phyloP scores from a whole-genome alignment of 169 alveolate species.

The Cryptosporidium andersoni region DNA sequence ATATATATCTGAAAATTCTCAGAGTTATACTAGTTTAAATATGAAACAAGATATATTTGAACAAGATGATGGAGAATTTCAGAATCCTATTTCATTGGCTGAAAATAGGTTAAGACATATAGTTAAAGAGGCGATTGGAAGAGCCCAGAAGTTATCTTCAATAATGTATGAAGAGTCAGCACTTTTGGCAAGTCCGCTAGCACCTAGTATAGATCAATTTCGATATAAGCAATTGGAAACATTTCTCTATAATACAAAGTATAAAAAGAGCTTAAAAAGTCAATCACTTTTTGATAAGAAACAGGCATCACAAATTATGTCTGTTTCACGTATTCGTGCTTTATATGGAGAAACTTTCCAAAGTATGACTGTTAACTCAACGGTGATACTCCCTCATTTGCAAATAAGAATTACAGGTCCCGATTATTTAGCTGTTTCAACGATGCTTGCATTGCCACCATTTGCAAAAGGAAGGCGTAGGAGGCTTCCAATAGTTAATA shows the following conservation, averaged over 20 bases:
- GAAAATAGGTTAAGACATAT: constrained; percentile 31
- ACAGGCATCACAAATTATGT: constrained; percentile 34
- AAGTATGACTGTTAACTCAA: constrained; percentile 51
- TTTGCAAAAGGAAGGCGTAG: constrained; percentile 29
- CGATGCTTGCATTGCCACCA: constrained; percentile 66
- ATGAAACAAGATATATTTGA: constrained; percentile 8
- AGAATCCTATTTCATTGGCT: constrained; percentile 18
- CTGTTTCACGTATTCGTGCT: constrained; percentile 46
- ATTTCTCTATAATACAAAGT: constrained; percentile 42
- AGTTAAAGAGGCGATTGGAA: constrained; percentile 8
- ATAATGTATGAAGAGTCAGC: constrained; percentile 69
- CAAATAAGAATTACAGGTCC: constrained; percentile 58
- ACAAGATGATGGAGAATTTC: constrained; percentile 18
- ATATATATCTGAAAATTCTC: constrained; percentile 40
- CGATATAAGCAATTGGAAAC: constrained; percentile 49
- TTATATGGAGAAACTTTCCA: constrained; percentile 59
- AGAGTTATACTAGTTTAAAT: constrained; percentile 36
- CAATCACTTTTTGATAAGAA: neutral
- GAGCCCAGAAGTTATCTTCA: constrained; percentile 12
- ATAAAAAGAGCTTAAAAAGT: constrained; percentile 17
- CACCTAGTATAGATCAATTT: constrained; percentile 64
- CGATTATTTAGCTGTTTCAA: constrained; percentile 49
- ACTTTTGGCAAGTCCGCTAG: constrained; percentile 48
- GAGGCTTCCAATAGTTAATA: constrained; percentile 36
- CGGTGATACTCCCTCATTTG: constrained; percentile 55